A percentile compares a stretch with the other conserved stretches of the same genome.
Conservation (phyloP, 495 filamentous ascomycete species). For the Neurospora tetrasperma region DNA sequence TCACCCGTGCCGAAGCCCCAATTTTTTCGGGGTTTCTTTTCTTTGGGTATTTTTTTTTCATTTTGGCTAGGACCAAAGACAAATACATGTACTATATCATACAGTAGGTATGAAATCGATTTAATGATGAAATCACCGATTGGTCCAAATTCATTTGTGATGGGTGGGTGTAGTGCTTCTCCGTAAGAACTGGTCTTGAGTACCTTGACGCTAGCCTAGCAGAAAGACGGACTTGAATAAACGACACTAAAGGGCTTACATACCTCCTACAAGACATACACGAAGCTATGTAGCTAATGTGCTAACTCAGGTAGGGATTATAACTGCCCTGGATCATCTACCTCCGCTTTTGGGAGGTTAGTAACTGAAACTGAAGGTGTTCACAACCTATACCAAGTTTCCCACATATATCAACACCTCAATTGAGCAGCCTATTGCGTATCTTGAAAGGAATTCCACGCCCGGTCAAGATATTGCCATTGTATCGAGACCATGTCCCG, state of each 20-base stretch:
- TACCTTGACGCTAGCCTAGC: not conserved
- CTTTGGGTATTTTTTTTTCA: too few relatives aligned
- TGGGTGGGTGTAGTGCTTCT: not conserved
- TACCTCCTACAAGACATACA: not conserved
- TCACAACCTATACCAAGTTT: not conserved
- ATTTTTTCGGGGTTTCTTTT: not conserved
- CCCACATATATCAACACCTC: not conserved
- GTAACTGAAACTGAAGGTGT: not conserved
- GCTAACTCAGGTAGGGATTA: not conserved
- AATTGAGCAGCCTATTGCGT: not conserved
- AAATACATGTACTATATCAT: not conserved
- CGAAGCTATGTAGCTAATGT: not conserved
- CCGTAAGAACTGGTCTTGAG: not conserved
- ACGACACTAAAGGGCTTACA: not conserved
- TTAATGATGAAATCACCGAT: not conserved
- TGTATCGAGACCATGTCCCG: not conserved
- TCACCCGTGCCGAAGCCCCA: too few relatives aligned
- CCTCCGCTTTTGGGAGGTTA: not conserved
- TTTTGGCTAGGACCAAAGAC: not conserved
- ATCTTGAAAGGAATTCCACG: not conserved
- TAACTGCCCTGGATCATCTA: not conserved
- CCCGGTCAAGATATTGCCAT: not conserved
- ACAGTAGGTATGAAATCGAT: not conserved
- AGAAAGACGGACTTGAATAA: not conserved
- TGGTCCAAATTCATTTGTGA: not conserved